Evolutionary conservation across 495 filamentous ascomycete genomes (phyloP).

Genomic region (Pyrenopolyporus hunteri): DNA sequence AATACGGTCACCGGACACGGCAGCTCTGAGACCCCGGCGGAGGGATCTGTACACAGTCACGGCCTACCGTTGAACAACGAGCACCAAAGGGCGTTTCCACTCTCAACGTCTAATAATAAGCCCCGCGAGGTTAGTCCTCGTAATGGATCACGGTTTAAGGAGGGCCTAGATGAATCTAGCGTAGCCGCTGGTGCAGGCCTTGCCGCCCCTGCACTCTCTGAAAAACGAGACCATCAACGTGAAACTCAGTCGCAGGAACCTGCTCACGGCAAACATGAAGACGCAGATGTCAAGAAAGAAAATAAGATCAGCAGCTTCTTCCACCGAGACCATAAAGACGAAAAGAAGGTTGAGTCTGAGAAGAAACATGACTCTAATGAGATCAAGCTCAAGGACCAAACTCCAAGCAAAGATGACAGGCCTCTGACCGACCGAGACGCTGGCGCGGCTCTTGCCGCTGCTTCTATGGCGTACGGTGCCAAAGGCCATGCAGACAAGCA

Average conservation of each 20-base stretch:
- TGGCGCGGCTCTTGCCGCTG: slow-evolving; percentile 40
- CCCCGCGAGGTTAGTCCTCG: slow-evolving; percentile 33
- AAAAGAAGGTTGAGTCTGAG: slow-evolving; percentile 28
- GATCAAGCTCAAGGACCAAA: background rate
- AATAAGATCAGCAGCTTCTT: slow-evolving; percentile 41
- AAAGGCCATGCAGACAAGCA: slow-evolving; percentile 24
- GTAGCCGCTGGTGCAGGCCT: slow-evolving; percentile 13
- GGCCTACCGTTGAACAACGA: slow-evolving; percentile 26
- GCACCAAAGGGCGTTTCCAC: slow-evolving; percentile 39
- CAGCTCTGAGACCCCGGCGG: slow-evolving; percentile 38
- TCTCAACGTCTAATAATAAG: slow-evolving; percentile 19
- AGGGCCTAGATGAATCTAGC: slow-evolving; percentile 18
- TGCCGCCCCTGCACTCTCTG: slow-evolving; percentile 13
- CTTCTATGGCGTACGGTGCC: slow-evolving; percentile 25
- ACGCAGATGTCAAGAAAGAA: slow-evolving; percentile 32
- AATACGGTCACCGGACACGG: slow-evolving; percentile 53
- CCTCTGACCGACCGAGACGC: slow-evolving; percentile 30
- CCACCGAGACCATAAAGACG: slow-evolving; percentile 40
- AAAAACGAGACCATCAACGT: slow-evolving; percentile 24
- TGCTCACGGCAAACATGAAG: slow-evolving; percentile 5
- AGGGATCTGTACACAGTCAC: slow-evolving; percentile 11
- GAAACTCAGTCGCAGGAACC: slow-evolving; percentile 18
- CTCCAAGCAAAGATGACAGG: slow-evolving; percentile 21
- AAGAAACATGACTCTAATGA: no score
- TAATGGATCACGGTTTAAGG: slow-evolving; percentile 9